phyloP scores from a whole-genome alignment of 2,329 filamentous ascomycete genomes.

The Trichophyton benhamiae region DNA sequence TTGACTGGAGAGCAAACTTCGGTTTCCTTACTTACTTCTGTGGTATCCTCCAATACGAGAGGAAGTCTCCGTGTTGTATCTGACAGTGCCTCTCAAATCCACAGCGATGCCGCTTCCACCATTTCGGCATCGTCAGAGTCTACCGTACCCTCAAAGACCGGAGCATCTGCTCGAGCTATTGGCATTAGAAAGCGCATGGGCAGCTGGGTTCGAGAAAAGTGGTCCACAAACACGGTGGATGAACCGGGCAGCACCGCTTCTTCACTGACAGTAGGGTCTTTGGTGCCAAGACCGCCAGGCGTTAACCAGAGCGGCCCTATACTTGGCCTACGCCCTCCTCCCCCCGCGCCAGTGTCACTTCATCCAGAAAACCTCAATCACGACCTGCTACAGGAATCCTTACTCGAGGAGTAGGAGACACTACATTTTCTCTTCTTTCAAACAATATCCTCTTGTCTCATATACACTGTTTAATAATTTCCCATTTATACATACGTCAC shows the following conservation, averaged over 20 bases:
- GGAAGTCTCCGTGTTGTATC: slow-evolving; percentile 17
- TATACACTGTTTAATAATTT: background rate
- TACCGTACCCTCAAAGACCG: slow-evolving; percentile 31
- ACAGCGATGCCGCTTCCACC: slow-evolving; percentile 11
- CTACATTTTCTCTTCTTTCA: background rate
- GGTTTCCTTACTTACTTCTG: slow-evolving; percentile 26
- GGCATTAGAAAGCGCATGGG: slow-evolving; percentile 10
- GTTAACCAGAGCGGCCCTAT: slow-evolving; percentile 70
- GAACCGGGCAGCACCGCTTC: slow-evolving; percentile 1
- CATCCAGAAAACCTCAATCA: slow-evolving; percentile 47
- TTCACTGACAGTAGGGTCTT: slow-evolving; percentile 23
- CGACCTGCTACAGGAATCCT: slow-evolving; percentile 48
- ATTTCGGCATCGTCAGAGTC: slow-evolving; percentile 46
- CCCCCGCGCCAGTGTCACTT: slow-evolving; percentile 45
- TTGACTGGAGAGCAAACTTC: slow-evolving; percentile 17
- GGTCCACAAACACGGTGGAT: background rate
- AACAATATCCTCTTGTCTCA: background rate
- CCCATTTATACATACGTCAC: background rate
- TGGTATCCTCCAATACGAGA: slow-evolving; percentile 19
- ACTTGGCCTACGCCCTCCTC: slow-evolving; percentile 53
- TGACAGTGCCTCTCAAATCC: background rate
- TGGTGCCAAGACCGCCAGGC: slow-evolving; percentile 46
- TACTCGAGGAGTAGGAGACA: slow-evolving; percentile 21
- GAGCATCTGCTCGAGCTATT: slow-evolving; percentile 23
- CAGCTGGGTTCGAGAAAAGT: slow-evolving; percentile 9